phyloP scores from a whole-genome alignment of 2,329 filamentous ascomycete genomes.

The Epichloe festucae region DNA sequence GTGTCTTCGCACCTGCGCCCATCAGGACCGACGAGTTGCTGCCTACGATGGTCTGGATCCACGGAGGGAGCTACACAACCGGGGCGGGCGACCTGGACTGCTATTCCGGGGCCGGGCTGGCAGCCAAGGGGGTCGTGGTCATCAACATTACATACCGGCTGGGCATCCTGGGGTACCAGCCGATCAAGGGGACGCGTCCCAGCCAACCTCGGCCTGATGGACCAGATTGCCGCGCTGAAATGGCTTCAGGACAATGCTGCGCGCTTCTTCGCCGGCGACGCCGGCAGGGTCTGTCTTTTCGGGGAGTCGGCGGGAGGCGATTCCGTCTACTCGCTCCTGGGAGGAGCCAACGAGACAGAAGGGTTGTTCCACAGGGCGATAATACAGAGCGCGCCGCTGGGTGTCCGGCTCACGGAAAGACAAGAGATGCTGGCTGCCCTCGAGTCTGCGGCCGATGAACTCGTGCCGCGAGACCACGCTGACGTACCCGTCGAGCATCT shows the following conservation, averaged over 20 bases:
- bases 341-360: no score
- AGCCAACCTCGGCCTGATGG: constrained; percentile 45
- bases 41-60: constrained; percentile 12
- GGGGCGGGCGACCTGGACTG: constrained; percentile 6
- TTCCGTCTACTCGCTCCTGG: no score
- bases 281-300: constrained; percentile 39
- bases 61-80: constrained; percentile 12
- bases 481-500: no score
- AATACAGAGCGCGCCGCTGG: no score
- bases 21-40: constrained; percentile 8
- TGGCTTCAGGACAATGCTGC: constrained; percentile 57
- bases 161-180: constrained; percentile 22
- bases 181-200: constrained; percentile 9
- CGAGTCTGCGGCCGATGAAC: no score
- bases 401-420: no score
- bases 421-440: no score
- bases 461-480: no score
- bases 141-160: constrained; percentile 23
- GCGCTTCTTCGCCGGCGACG: constrained; percentile 50
- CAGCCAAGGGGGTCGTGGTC: constrained; percentile 11
- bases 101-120: constrained; percentile 6
- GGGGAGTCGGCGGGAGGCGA: not conserved
- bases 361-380: no score
- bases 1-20: constrained; percentile 5
- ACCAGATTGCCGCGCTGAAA: constrained; percentile 44